Percentiles rank a stretch among this genome's conserved stretches.
phyloP scores from a whole-genome alignment of 306 rosid genomes.

The Cucurbita pepo region DNA sequence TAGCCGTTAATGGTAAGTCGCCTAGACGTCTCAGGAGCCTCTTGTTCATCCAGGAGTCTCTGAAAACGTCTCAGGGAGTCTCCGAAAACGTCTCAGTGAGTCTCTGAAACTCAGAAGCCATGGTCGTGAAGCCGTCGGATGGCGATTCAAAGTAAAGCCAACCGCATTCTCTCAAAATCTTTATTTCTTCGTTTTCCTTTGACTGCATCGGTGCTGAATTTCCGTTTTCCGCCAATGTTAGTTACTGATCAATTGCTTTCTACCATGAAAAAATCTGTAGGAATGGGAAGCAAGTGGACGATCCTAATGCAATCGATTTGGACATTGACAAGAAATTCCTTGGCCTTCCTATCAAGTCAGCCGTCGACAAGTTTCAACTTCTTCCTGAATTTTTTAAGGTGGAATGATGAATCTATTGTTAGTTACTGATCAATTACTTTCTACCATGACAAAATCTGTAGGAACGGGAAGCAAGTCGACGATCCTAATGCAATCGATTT shows the following conservation, averaged over 20 bases:
- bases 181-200: neutral
- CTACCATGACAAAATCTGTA: neutral
- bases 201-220: neutral
- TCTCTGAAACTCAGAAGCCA: neutral
- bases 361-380: slow-evolving; percentile 70
- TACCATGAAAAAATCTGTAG: neutral
- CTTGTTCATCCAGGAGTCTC: too few species aligned
- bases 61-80: too few species aligned
- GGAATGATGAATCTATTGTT: too few species aligned
- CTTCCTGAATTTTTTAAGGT: slow-evolving; percentile 88
- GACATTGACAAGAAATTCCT: slow-evolving; percentile 44
- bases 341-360: slow-evolving; percentile 62
- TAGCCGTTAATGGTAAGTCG: too few species aligned
- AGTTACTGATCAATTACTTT: too few species aligned
- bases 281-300: slow-evolving; percentile 6
- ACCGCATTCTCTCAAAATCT: neutral
- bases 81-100: too few species aligned
- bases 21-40: too few species aligned
- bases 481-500: neutral
- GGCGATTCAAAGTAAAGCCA: neutral
- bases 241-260: neutral
- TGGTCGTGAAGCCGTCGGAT: neutral
- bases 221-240: neutral
- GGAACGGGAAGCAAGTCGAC: slow-evolving; percentile 11
- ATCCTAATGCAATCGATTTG: neutral